These are phyloP conservation scores for Fusarium begoniae DNA, from an alignment of 2,329 filamentous ascomycete species.

Conservation along the genomic window DNA sequence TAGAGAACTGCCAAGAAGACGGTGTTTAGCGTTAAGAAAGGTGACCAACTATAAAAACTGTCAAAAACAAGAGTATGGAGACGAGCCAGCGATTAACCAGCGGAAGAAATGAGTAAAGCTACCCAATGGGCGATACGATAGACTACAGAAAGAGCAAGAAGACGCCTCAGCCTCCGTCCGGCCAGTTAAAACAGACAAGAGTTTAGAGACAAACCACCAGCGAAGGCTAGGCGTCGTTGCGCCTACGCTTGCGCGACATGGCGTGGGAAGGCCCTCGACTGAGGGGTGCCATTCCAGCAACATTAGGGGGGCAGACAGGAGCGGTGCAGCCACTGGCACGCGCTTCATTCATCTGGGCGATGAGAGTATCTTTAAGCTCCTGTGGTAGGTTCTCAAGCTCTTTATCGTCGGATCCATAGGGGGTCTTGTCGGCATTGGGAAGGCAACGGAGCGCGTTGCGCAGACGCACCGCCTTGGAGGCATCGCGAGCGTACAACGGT, in stretches of 20 bases:
- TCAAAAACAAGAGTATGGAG: too few relatives aligned
- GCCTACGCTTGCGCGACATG: not conserved
- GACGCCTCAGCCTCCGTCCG: too few relatives aligned
- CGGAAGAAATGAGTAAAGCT: not conserved
- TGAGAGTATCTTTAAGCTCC: fast-evolving
- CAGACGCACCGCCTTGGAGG: not conserved
- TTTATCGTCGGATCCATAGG: too few relatives aligned
- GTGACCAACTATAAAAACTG: too few relatives aligned
- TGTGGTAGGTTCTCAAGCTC: not conserved
- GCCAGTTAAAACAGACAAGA: too few relatives aligned
- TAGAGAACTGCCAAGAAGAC: too few relatives aligned
- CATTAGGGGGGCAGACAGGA: not conserved
- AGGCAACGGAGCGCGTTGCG: not conserved
- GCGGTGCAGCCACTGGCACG: not conserved
- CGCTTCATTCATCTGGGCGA: not conserved
- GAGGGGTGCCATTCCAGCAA: too few relatives aligned
- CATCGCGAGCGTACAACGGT: not conserved
- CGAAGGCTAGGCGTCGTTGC: not conserved
- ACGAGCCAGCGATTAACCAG: too few relatives aligned
- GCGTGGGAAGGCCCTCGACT: not conserved
- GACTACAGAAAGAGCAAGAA: too few relatives aligned
- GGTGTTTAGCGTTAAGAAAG: too few relatives aligned
- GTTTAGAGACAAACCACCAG: not conserved
- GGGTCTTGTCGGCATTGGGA: not conserved
- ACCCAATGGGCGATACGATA: not conserved